Base-by-base conservation (phyloP, 208 protist genomes). In the Leishmania braziliensis region DNA sequence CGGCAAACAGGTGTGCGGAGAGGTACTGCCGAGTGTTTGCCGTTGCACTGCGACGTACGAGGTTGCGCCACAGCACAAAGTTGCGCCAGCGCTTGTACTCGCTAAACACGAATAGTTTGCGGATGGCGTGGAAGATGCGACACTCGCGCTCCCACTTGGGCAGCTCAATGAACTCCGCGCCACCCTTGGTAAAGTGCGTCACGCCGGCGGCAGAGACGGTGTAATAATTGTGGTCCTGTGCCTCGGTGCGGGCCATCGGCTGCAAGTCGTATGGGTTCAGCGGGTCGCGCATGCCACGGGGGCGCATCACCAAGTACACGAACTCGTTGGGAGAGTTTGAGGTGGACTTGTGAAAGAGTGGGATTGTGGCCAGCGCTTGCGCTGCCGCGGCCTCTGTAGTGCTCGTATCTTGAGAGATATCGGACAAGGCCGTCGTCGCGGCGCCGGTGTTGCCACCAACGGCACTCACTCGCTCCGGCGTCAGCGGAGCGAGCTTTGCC, bases 211-310 rank as follows among this genome's bases (percentile, higher is more conserved):
- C 90, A 56, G 91, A 97, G 62, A 99, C 89, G 39, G 98, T 99
- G 90, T 98, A 99, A 84, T 99, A 99, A 84, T 93, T 88, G 62
- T 69, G 54, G 2, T 83, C 84, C 69, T 97, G 81, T 73, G 98
- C 89, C 33, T 98, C 91, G 46, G 90, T 91, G 81, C 98, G 97
- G 66, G 95, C 75, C 53, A 99, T 97, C 36, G 98, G 93, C 80
- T 97, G 90, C 65, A 99, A 86, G 77, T 99, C 93, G 88, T 99
- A 99, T 68, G 98, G 97, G 84, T 98, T 98, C 85, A 95, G 96
- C 65, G 88, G 86, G 79, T 97, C 92, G 48, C 92, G 90, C n/a
- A 98, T 88, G 29, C 93, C 93, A 9, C 92, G 89, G 16, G 91
- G 90, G 0, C 94, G 93, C 88, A 94, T 93, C 14, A 95, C 86